Conservation (phyloP, 2,329 filamentous ascomycete genomes). For the Ploettnerulaceae sp. region DNA sequence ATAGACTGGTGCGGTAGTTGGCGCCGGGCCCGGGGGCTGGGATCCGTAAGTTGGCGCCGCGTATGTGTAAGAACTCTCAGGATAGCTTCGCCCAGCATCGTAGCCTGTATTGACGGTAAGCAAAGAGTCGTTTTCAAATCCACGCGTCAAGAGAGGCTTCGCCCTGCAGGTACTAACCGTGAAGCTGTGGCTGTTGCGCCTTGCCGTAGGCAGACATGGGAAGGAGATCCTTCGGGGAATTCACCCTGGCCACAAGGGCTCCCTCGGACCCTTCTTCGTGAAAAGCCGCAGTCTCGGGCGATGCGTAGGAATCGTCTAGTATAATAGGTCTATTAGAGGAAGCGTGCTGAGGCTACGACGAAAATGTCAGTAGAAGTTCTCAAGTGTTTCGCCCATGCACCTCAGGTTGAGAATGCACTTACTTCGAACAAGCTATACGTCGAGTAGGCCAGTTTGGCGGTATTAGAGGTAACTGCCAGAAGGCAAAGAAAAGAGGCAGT, state of each 20-base stretch:
- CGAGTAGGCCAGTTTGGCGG: conserved; percentile 36
- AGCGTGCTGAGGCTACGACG: conserved; percentile 28
- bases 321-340: conserved; percentile 32
- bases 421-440: conserved; percentile 33
- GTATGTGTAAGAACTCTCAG: conserved; percentile 43
- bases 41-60: conserved; percentile 44
- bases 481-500: neutral
- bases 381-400: neutral
- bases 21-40: conserved; percentile 44
- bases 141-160: neutral
- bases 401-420: conserved; percentile 18
- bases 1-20: conserved; percentile 26
- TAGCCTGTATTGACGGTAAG: conserved; percentile 28
- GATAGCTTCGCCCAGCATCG: conserved; percentile 29
- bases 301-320: conserved; percentile 34
- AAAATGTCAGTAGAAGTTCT: neutral
- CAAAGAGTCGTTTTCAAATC: neutral
- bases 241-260: conserved; percentile 33
- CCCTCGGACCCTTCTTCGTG: conserved; percentile 36
- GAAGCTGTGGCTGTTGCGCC: conserved; percentile 67
- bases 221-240: conserved; percentile 39
- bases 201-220: conserved; percentile 83
- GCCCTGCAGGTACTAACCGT: conserved; percentile 58
- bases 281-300: conserved; percentile 33
- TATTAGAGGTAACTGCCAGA: conserved; percentile 12